These are phyloP conservation scores for Hypsizygus marmoreus DNA, from an alignment of 768 basidiomycete genomes.

Conservation along the genomic window DNA sequence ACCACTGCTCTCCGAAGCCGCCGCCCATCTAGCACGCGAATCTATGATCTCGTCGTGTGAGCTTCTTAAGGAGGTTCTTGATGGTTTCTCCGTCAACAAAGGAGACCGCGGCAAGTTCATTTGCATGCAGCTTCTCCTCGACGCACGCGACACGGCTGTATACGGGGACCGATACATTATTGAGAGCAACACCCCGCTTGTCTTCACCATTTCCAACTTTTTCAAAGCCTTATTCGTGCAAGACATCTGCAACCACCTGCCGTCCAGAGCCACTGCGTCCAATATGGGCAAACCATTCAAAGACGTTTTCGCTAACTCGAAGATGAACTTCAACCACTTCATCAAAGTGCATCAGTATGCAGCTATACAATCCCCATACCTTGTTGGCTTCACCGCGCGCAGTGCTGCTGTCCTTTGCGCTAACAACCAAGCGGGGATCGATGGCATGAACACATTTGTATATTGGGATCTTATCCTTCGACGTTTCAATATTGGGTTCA, in stretches of 20 bases:
- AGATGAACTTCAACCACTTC: slow-evolving; percentile 33
- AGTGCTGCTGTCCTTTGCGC: slow-evolving; percentile 30
- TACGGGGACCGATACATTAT: background rate
- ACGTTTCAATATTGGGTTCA: slow-evolving; percentile 20
- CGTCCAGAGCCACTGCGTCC: background rate
- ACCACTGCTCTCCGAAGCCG: slow-evolving; percentile 28
- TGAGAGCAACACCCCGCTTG: background rate
- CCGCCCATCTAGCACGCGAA: slow-evolving; percentile 16
- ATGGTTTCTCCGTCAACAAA: slow-evolving; percentile 16
- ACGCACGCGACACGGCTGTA: slow-evolving; percentile 22
- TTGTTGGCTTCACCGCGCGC: slow-evolving; percentile 19
- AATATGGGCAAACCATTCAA: slow-evolving; percentile 3
- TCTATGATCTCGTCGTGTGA: background rate
- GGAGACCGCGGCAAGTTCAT: slow-evolving; percentile 25
- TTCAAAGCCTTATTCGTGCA: background rate
- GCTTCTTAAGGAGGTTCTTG: background rate
- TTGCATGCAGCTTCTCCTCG: slow-evolving; percentile 16
- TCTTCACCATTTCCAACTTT: slow-evolving; percentile 1
- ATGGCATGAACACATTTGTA: slow-evolving; percentile 24
- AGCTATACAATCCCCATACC: slow-evolving; percentile 20
- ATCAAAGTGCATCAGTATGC: slow-evolving; percentile 27
- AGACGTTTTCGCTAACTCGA: slow-evolving; percentile 17
- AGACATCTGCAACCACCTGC: background rate
- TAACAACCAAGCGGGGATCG: slow-evolving; percentile 20
- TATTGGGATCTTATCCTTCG: slow-evolving; percentile 2